Evolutionary conservation across 768 basidiomycete species (phyloP).

Genomic region (Xerocomellus amylosporus): DNA sequence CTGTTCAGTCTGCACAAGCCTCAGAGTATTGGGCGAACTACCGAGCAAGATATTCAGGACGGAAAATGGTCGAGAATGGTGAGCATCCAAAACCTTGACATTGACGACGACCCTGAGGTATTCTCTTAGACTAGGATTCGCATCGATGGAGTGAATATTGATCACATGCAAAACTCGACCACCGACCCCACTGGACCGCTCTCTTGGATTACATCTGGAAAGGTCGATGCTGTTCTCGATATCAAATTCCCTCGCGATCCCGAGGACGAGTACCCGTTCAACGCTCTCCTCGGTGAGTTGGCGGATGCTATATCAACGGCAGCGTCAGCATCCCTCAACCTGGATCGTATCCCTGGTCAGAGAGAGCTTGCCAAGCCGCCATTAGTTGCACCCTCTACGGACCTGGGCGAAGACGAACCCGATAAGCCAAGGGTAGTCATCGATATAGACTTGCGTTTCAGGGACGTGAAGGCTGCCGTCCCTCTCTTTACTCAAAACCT

Average conservation of each 20-base stretch:
- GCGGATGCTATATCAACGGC: conserved; percentile 80
- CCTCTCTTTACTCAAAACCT: conserved; percentile 88
- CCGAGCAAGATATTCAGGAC: conserved; percentile 79
- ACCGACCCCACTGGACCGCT: conserved; percentile 79
- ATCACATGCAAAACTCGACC: conserved; percentile 85
- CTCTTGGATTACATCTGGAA: conserved; percentile 97
- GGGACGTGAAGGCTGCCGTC: conserved; percentile 93
- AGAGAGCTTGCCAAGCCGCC: conserved; percentile 84
- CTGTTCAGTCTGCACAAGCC: conserved; percentile 94
- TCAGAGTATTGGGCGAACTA: conserved; percentile 91
- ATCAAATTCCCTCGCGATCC: conserved; percentile 93
- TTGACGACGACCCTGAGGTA: neutral
- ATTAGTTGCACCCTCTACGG: conserved; percentile 63
- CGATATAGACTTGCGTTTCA: conserved; percentile 92
- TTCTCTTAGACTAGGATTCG: conserved; percentile 79
- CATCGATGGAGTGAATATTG: conserved; percentile 95
- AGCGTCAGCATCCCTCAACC: conserved; percentile 43
- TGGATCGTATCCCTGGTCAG: conserved; percentile 82
- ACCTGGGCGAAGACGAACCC: conserved; percentile 25
- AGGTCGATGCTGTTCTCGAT: conserved; percentile 94
- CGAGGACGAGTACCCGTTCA: conserved; percentile 65
- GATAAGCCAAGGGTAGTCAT: conserved; percentile 60
- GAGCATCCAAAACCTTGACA: conserved; percentile 20
- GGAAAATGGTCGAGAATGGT: conserved; percentile 90
- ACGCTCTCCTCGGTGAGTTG: conserved; percentile 84